A percentile compares a stretch with the other conserved stretches of the same genome.
Conservation (phyloP, 1,284 basidiomycete genomes). For the Singerocomus rubriflavus region DNA sequence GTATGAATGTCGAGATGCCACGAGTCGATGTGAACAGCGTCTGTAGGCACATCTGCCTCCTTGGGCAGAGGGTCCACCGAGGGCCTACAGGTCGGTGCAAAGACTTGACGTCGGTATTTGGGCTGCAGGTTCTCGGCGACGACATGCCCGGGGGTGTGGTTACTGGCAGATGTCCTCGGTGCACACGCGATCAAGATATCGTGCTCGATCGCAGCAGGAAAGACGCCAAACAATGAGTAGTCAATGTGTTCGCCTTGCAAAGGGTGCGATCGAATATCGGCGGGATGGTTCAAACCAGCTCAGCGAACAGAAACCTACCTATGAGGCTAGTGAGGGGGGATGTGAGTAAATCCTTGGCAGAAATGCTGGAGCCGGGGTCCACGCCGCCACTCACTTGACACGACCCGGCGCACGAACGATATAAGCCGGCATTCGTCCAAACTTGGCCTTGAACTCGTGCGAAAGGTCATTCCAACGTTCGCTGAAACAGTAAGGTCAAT, state of each 20-base stretch:
- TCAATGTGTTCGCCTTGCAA: slow-evolving; percentile 81
- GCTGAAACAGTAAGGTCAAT: slow-evolving; percentile 25
- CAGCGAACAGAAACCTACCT: slow-evolving; percentile 20
- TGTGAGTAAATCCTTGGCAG: neutral
- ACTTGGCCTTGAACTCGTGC: slow-evolving; percentile 60
- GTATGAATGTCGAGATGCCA: slow-evolving; percentile 78
- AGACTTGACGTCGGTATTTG: slow-evolving; percentile 57
- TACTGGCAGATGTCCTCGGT: slow-evolving; percentile 37
- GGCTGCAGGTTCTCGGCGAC: slow-evolving; percentile 63
- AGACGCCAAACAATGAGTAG: slow-evolving; percentile 76
- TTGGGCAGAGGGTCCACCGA: slow-evolving; percentile 24
- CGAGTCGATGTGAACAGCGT: slow-evolving; percentile 43
- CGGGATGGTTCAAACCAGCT: neutral
- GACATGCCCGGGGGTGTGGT: slow-evolving; percentile 46
- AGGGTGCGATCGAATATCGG: neutral
- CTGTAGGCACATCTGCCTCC: slow-evolving; percentile 29
- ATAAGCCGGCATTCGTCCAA: slow-evolving; percentile 64
- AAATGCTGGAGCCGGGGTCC: neutral
- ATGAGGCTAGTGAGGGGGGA: slow-evolving; percentile 27
- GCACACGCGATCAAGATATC: slow-evolving; percentile 84
- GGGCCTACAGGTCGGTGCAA: slow-evolving; percentile 45
- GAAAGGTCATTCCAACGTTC: slow-evolving; percentile 65
- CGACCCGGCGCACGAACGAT: slow-evolving; percentile 83
- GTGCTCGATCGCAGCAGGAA: slow-evolving; percentile 81
- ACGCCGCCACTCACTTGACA: slow-evolving; percentile 59